Conservation (phyloP, 2,329 filamentous ascomycete genomes). For the Rhynchosporium graminicola region DNA sequence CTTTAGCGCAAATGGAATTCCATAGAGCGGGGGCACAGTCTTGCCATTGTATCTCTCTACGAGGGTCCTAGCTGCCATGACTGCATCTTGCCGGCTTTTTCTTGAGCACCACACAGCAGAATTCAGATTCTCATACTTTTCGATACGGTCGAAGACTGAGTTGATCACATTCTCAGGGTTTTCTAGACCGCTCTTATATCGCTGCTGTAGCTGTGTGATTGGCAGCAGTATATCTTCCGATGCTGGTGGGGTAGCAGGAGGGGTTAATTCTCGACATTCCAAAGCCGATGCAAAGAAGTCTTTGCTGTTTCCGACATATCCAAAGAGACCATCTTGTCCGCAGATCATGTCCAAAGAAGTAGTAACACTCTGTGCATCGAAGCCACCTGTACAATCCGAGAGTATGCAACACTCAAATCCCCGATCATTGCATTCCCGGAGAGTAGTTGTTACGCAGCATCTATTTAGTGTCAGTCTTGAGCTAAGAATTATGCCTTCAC, state of each 20-base stretch:
- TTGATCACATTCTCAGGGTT: conserved; percentile 47
- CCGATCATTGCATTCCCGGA: conserved; percentile 59
- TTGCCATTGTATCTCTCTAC: conserved; percentile 44
- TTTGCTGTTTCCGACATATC: conserved; percentile 47
- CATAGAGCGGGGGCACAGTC: conserved; percentile 54
- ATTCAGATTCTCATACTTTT: conserved; percentile 49
- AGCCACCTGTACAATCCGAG: conserved; percentile 51
- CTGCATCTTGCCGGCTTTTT: conserved; percentile 43
- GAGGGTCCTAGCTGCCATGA: conserved; percentile 46
- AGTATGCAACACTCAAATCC: conserved; percentile 60
- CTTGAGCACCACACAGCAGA: conserved; percentile 54
- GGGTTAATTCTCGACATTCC: conserved; percentile 29
- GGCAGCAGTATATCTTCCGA: conserved; percentile 31
- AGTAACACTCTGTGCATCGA: conserved; percentile 48
- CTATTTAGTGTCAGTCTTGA: conserved; percentile 27
- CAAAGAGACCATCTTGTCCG: conserved; percentile 53
- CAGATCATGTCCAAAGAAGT: conserved; percentile 52
- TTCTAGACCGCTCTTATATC: conserved; percentile 48
- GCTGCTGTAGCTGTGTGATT: conserved; percentile 45
- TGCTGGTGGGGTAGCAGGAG: conserved; percentile 33
- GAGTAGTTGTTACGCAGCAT: conserved; percentile 57
- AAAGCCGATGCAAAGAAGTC: conserved; percentile 43
- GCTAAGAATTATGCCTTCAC: not conserved
- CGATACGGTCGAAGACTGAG: conserved; percentile 49
- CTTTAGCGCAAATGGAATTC: conserved; percentile 58